Evolutionary conservation across 192 early-diverging fungal species (phyloP), one percentile per base, ranked within the genome.

Genomic region (Coemansia sp.): DNA sequence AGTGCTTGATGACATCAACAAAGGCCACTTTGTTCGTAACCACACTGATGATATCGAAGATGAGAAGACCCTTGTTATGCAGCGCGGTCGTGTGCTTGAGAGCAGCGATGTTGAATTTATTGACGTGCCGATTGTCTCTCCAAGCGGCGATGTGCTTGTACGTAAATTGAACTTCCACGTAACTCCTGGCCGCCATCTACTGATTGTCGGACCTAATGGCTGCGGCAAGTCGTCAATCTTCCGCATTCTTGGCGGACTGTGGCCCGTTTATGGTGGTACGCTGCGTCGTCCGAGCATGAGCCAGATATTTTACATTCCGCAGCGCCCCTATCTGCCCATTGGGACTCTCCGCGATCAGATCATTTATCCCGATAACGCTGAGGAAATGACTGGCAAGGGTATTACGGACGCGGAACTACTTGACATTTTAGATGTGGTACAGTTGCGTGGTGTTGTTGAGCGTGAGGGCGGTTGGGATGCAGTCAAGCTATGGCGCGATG

Each of bases 251-350:
- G 94, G 92, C 59, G 94, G 93, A 0, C 85, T 99, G 61, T 99
- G 96, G 97, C 95, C 96, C 21, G 89, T 94, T 20, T 98, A 93
- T 81, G 94, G 88, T 70, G 88, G 91, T 62, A 88, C 87, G 5
- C 74, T 92, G 68, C 85, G 87, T 54, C 89, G 86, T 60, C 92
- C 91, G 10, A 84, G 87, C 72, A 86, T 87, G 74, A 88, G 88
- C 67, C 89, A 93, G 75, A 94, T 99, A 64, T 96, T 99, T 61
- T 99, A 99, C 81, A 94, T 99, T 63, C 96, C 97, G 25, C 97
- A 99, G 76, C 88, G 95, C 33, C 97, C 97, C n/a, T 99, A 99
- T 66, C 83, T 99, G 29, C 90, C 94, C 36, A 74, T 95, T 27
- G 95, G 97, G 50, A 96, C 94, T 1, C 81, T 99, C 54, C 90